A percentile compares a stretch with the other conserved stretches of the same genome.
phyloP scores from a whole-genome alignment of 305 asterid genomes.

The Stenogyne calaminthoides region DNA sequence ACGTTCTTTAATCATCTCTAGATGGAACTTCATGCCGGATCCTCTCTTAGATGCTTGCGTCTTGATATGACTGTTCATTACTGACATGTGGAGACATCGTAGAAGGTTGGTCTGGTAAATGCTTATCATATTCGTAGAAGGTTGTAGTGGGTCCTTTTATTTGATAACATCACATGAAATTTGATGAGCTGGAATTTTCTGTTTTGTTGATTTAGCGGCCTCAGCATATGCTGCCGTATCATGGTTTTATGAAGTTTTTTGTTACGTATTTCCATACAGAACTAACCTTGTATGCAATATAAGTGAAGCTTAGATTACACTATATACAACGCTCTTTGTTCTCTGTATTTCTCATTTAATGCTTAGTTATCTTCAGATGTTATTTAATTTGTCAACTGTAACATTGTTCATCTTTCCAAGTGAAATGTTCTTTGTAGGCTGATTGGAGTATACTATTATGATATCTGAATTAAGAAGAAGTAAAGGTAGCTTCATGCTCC shows the following conservation, averaged over 20 bases:
- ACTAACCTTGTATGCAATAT: neutral
- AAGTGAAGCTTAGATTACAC: neutral
- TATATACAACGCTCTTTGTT: constrained; percentile 5
- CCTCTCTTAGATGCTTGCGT: constrained; percentile 43
- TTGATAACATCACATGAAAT: neutral
- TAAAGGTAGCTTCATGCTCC: constrained; percentile 67
- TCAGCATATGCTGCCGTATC: constrained; percentile 4
- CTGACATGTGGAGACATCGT: constrained; percentile 47
- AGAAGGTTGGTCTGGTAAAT: constrained; percentile 52
- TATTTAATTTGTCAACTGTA: constrained; percentile 32
- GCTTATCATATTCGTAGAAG: constrained; percentile 34
- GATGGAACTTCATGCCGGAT: constrained; percentile 55
- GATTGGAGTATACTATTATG: constrained; percentile 60
- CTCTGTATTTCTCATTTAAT: constrained; percentile 4
- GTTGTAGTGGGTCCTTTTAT: constrained; percentile 20
- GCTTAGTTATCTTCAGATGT: constrained; percentile 2
- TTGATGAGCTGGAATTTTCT: constrained; percentile 16
- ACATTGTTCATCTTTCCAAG: constrained; percentile 56
- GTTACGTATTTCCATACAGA: neutral
- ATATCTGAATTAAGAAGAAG: constrained; percentile 78
- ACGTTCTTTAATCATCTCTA: constrained; percentile 48
- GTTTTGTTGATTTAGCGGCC: constrained; percentile 13
- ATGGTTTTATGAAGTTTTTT: neutral
- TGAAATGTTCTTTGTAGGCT: constrained; percentile 74
- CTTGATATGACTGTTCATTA: constrained; percentile 51